Percentiles rank a stretch among this genome's conserved stretches.
phyloP scores from a whole-genome alignment of 179 eudicot genomes.

The Gypsophila paniculata region DNA sequence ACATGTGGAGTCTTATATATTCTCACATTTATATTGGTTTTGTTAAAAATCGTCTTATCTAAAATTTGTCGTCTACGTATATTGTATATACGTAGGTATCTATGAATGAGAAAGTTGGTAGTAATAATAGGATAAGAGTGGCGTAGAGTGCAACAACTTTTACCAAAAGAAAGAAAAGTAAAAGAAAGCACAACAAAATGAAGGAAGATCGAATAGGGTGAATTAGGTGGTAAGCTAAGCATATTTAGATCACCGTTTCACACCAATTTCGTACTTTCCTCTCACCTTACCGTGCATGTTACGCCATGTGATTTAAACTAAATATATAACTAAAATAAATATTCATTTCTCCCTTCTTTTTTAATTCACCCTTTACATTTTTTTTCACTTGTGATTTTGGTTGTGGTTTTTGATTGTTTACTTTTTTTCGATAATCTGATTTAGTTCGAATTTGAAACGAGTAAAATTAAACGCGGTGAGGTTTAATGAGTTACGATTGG shows the following conservation, averaged over 20 bases:
- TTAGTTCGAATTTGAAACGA: too few relatives aligned
- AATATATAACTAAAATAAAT: too few relatives aligned
- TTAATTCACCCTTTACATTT: neutral
- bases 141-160: conserved; percentile 23
- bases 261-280: conserved; percentile 1
- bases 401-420: neutral
- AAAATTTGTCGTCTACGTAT: too few relatives aligned
- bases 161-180: conserved; percentile 1
- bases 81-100: too few relatives aligned
- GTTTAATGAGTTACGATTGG: too few relatives aligned
- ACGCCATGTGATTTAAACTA: conserved; percentile 40
- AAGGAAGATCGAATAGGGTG: conserved; percentile 11
- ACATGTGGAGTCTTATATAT: too few relatives aligned
- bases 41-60: too few relatives aligned
- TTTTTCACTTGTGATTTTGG: neutral
- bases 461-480: too few relatives aligned
- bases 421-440: neutral
- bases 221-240: conserved; percentile 31
- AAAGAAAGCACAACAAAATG: neutral
- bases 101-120: too few relatives aligned
- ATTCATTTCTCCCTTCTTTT: neutral
- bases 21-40: too few relatives aligned
- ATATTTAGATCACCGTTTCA: conserved; percentile 13
- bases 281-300: conserved; percentile 21
- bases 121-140: too few relatives aligned